Evolutionary conservation across 2,329 filamentous ascomycete genomes (phyloP).

Genomic region (Graphiopsis chlorocephala): DNA sequence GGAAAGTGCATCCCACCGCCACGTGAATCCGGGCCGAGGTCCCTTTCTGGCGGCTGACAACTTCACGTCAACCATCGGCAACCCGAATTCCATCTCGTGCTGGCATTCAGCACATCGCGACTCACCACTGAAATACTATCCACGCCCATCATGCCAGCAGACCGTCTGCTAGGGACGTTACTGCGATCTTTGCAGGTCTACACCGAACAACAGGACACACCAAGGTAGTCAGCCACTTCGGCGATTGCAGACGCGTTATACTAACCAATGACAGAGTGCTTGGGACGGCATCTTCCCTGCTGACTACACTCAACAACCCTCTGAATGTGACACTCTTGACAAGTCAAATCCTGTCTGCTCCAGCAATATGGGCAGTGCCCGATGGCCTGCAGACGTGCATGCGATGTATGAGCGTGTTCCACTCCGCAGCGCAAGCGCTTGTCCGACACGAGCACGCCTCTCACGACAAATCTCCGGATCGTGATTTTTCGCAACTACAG

Average conservation of each 20-base stretch:
- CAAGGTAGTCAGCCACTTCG: constrained; percentile 43
- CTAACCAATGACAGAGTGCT: constrained; percentile 45
- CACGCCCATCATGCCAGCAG: constrained; percentile 38
- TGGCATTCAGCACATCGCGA: background rate
- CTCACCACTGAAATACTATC: no score
- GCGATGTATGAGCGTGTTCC: constrained; percentile 68
- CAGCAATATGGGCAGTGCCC: constrained; percentile 66
- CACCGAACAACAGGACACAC: constrained; percentile 58
- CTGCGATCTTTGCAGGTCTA: constrained; percentile 62
- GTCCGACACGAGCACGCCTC: constrained; percentile 48
- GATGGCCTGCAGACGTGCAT: constrained; percentile 62
- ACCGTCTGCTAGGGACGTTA: constrained; percentile 65
- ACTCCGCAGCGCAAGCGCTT: constrained; percentile 61
- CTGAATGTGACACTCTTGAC: constrained; percentile 72
- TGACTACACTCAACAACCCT: constrained; percentile 69
- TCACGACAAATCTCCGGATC: constrained; percentile 24
- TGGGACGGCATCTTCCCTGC: constrained; percentile 64
- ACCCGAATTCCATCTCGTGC: background rate
- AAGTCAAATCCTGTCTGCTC: constrained; percentile 68
- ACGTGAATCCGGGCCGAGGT: constrained; percentile 2
- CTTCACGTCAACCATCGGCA: constrained; percentile 4
- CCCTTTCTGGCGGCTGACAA: background rate
- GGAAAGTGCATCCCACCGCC: background rate
- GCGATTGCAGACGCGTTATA: background rate
- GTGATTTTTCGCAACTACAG: constrained; percentile 28